Conservation (phyloP, 768 basidiomycete species). For the Calocera cornea region DNA sequence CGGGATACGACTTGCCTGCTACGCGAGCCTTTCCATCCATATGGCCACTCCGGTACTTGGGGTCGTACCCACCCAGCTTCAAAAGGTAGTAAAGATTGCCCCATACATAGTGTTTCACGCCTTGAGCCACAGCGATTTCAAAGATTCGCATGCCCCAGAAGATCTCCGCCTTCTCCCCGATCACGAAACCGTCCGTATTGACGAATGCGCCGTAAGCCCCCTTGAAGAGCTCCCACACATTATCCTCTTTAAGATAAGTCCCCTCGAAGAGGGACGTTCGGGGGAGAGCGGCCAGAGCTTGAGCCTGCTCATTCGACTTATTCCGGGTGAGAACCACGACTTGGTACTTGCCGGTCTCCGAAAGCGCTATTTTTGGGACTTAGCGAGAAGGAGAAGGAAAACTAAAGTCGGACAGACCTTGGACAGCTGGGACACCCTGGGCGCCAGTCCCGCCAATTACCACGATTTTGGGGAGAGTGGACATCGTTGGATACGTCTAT, state of each 20-base stretch:
- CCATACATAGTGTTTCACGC: conserved; percentile 30
- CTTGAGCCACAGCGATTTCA: conserved; percentile 27
- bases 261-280: background rate
- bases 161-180: conserved; percentile 31
- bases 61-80: conserved; percentile 25
- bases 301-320: background rate
- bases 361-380: background rate
- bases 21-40: conserved; percentile 33
- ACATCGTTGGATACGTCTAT: background rate
- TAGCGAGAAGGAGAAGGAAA: too few species aligned
- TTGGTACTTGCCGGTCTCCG: background rate
- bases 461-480: conserved; percentile 20
- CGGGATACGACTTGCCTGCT: conserved; percentile 28
- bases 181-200: conserved; percentile 29
- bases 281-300: background rate
- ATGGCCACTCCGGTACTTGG: conserved; percentile 29
- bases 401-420: conserved; percentile 6
- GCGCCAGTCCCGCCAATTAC: conserved; percentile 37
- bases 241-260: background rate
- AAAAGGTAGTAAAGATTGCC: conserved; percentile 31
- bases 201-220: conserved; percentile 29
- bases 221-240: conserved; percentile 15
- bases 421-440: conserved; percentile 25
- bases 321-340: conserved; percentile 6
- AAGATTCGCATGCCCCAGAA: conserved; percentile 31